These are phyloP conservation scores for Ceratocystiopsis brevicomis DNA, from an alignment of 2,329 filamentous ascomycete genomes.

Conservation along the genomic window DNA sequence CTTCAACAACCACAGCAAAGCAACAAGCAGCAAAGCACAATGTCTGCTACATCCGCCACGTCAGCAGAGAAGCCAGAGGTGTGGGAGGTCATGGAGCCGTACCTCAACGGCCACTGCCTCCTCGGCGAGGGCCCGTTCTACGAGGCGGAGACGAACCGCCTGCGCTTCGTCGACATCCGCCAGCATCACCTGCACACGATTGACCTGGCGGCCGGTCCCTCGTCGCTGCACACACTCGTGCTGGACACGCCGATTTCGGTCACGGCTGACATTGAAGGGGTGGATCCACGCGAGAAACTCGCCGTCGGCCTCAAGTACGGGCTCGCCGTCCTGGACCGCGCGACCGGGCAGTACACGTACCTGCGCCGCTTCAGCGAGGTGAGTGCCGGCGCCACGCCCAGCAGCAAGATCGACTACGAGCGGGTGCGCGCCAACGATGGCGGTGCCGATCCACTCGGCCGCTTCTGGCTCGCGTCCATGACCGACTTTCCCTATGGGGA, in stretches of 20 bases:
- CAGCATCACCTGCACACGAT: conserved; percentile 55
- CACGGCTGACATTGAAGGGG: conserved; percentile 61
- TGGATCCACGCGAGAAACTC: conserved; percentile 43
- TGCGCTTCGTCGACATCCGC: conserved; percentile 73
- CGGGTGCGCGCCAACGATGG: conserved; percentile 63
- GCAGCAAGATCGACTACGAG: conserved; percentile 20
- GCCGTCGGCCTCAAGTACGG: conserved; percentile 66
- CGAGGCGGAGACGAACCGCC: conserved; percentile 41
- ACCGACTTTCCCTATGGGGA: conserved; percentile 45
- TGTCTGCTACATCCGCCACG: conserved; percentile 1
- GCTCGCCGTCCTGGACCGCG: conserved; percentile 56
- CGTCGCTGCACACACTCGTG: conserved; percentile 41
- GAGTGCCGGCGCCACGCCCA: conserved; percentile 11
- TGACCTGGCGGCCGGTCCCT: conserved; percentile 41
- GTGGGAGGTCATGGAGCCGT: conserved; percentile 33
- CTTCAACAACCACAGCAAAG: no score
- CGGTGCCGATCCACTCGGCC: conserved; percentile 56
- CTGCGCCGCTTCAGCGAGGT: conserved; percentile 23
- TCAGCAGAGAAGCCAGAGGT: conserved; percentile 13
- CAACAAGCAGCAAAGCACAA: neutral
- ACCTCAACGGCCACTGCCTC: conserved; percentile 43
- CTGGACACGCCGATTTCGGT: conserved; percentile 39
- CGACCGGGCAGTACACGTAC: conserved; percentile 34
- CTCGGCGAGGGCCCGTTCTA: conserved; percentile 62
- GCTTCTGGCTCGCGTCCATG: conserved; percentile 78